Base-by-base conservation (phyloP, 306 rosid species). In the Canavalia ensiformis region DNA sequence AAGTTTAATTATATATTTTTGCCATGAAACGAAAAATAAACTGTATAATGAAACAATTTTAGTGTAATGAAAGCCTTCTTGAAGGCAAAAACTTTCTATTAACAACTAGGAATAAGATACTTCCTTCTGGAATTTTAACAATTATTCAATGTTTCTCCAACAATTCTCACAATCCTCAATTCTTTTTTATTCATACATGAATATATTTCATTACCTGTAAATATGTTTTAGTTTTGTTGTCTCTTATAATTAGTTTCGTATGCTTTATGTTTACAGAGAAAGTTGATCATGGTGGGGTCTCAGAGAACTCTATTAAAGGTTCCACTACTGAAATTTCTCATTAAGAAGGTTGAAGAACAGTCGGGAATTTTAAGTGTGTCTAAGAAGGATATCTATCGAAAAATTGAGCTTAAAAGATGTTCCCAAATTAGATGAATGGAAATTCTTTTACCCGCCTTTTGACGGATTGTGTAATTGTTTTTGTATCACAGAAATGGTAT, bases 201-300 rank as follows among this genome's bases (percentile, higher is more conserved):
- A 64, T 64, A 72, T 28, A 7, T 35, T 56, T 11, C 3, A 2
- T 54, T 68, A 44, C 67, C 8, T 28, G 9, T 44, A 28, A 8
- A 30, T 31, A 8, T 46, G 50, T 41, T n/a, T 25, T 9, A 8
- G 5, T 55, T 66, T 64, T 73, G 33, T 31, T 67, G 30, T 47
- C 25, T 41, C 52, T 3, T 29, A 35, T 44, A 7, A 52, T 12
- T 52, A 33, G n/a, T 13, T 41, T 37, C 60, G 25, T 6, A 7
- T 82, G 74, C 28, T 64, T 72, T 74, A 69, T 62, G 79, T 68
- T 51, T 65, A 46, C 78, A 95, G 98, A 93, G 89, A 95, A 95
- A 95, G 89, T 83, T 95, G 87, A 84, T 93, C 54, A 89, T 95
- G 99, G 93, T 91, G 42, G 99, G 99, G 52, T 95, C 99, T 64